A percentile compares a stretch with the other conserved stretches of the same genome.
Evolutionary conservation across 2,329 filamentous ascomycete genomes (phyloP).

Genomic region (Fusarium subglutinans): DNA sequence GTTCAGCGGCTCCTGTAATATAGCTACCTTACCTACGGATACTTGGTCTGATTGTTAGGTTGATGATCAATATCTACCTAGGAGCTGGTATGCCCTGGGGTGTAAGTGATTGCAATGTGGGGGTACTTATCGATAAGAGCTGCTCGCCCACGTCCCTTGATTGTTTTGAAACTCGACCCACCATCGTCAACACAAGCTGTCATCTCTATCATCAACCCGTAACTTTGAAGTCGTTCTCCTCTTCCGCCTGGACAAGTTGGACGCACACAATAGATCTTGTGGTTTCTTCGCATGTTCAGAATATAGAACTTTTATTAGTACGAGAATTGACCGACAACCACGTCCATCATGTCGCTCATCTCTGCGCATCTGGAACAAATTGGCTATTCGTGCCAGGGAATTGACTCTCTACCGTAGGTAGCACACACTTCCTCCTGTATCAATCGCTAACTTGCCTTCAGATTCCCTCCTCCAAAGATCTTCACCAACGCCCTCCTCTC

Average conservation of each 20-base stretch:
- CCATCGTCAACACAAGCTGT: slow-evolving; percentile 16
- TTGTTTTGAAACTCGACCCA: slow-evolving; percentile 35
- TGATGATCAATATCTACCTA: neutral
- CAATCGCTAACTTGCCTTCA: slow-evolving; percentile 48
- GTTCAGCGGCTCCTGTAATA: neutral
- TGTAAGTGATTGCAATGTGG: slow-evolving; percentile 8
- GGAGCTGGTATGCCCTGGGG: neutral
- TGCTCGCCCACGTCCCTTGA: neutral
- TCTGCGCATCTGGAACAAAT: slow-evolving; percentile 81
- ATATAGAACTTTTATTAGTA: neutral
- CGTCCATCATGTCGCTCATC: slow-evolving; percentile 70
- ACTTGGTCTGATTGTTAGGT: neutral
- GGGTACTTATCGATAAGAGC: slow-evolving; percentile 32
- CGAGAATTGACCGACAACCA: neutral
- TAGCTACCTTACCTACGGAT: too few relatives aligned
- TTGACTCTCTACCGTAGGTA: slow-evolving; percentile 76
- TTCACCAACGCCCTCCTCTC: slow-evolving; percentile 94
- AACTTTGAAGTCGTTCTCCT: neutral
- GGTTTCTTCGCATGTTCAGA: neutral
- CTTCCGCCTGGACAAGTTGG: neutral
- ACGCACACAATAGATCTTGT: too few relatives aligned
- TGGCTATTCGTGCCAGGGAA: slow-evolving; percentile 77
- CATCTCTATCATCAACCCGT: neutral
- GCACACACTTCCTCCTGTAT: neutral
- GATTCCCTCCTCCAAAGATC: slow-evolving; percentile 89